Evolutionary conservation across 495 filamentous ascomycete species (phyloP).

Genomic region (Trichoderma virens): DNA sequence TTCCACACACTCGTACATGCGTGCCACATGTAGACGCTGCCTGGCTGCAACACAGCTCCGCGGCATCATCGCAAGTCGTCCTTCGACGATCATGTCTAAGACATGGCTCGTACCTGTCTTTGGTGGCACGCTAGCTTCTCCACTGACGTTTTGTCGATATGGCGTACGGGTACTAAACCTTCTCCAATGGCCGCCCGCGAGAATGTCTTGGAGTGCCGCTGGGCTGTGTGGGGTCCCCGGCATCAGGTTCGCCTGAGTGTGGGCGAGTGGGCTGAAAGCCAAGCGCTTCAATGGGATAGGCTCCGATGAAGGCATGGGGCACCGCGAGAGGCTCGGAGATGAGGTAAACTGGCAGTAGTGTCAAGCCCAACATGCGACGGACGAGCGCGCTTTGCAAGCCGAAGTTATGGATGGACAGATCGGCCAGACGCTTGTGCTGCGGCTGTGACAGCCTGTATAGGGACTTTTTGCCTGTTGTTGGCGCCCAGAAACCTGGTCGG

Average conservation of each 20-base stretch:
- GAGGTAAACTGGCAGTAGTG: not conserved
- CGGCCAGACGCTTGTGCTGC: not conserved
- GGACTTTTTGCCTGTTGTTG: not conserved
- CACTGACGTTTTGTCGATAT: not conserved
- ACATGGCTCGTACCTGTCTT: not conserved
- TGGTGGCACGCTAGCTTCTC: not conserved
- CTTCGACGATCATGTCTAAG: not conserved
- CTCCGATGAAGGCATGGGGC: not conserved
- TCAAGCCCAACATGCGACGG: not conserved
- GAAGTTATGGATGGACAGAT: not conserved
- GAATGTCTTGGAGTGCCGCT: conserved; percentile 1
- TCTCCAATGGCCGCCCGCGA: not conserved
- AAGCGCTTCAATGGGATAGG: not conserved
- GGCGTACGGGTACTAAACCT: too few relatives aligned
- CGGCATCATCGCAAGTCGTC: not conserved
- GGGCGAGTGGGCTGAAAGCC: not conserved
- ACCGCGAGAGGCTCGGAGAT: not conserved
- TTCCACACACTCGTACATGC: too few relatives aligned
- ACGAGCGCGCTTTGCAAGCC: not conserved
- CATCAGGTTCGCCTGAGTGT: not conserved
- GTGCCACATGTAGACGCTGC: too few relatives aligned
- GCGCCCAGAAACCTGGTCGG: not conserved
- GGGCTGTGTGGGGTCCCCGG: not conserved
- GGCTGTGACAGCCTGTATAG: not conserved
- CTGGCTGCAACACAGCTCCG: too few relatives aligned